Conservation (phyloP, 2,329 filamentous ascomycete species). For the Chrysoporthe puriensis region DNA sequence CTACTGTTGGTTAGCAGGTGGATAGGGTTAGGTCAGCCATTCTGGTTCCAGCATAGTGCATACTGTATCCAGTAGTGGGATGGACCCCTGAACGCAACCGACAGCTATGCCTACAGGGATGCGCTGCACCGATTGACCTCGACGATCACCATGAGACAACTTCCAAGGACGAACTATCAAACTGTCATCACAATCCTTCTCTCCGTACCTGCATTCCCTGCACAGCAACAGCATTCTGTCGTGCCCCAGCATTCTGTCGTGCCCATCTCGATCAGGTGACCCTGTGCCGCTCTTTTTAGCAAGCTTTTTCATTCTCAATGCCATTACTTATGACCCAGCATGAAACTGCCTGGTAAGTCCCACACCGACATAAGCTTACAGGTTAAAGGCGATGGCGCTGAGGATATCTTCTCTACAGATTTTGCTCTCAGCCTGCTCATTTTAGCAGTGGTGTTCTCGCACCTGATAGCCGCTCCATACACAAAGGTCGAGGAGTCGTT, state of each 20-base stretch:
- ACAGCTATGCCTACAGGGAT: constrained; percentile 8
- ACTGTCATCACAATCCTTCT: neutral
- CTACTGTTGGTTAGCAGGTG: neutral
- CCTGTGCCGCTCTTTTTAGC: neutral
- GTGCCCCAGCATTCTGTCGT: neutral
- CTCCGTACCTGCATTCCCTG: neutral
- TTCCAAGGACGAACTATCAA: neutral
- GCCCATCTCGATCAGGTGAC: neutral
- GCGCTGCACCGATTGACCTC: neutral
- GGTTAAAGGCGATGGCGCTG: neutral
- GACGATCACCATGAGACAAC: neutral
- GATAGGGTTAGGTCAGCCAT: neutral
- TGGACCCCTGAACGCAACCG: constrained; percentile 12
- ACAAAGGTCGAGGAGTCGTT: constrained; percentile 99
- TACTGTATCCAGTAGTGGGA: neutral
- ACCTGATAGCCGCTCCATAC: constrained; percentile 78
- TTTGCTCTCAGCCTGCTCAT: constrained; percentile 57
- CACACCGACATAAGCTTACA: neutral
- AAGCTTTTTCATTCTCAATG: neutral
- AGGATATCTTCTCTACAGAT: constrained; percentile 43
- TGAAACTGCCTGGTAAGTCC: constrained; percentile 7
- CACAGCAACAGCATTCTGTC: neutral
- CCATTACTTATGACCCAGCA: neutral
- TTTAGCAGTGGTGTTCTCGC: constrained; percentile 65
- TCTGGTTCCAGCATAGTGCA: neutral